Base-by-base conservation (phyloP, 345 rosid genomes). In the Populus nigra region DNA sequence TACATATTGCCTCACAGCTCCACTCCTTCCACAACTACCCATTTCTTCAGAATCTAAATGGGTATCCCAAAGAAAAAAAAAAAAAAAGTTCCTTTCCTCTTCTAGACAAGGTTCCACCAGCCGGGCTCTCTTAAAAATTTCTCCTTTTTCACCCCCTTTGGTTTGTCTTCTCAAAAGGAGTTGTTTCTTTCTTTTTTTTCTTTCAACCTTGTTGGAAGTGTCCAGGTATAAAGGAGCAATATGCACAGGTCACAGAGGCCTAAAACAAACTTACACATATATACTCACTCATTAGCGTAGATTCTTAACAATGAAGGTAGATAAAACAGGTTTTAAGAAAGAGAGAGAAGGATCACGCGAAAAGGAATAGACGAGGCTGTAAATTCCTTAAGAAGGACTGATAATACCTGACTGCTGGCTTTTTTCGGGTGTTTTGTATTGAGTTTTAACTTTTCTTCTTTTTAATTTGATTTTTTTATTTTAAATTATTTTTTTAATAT, bases 1-100 rank as follows among this genome's bases (percentile, higher is more conserved):
- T 79, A 92, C 78, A 80, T 96, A 93, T 27, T 91, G 96, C 76
- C 99, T 88, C 71, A 93, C 97, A n/a, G 90, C 84, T 13, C 94
- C 94, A 79, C 86, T 90, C 76, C 94, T 88, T 70, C 92, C 91
- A 76, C 93, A 89, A 73, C 85, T 88, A 61, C 90, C 97, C 97
- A 94, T 92, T 22, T 38, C 18, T 43, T 12, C 36, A 70, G 69
- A 78, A 72, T 41, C 82, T 70, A 74, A 75, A 68, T 65, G 80
- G 78, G 68, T 50, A 33, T 13, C 22, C n/a, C 39, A 39, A 68
- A 27, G 65, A 81, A 78, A 5, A 31, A 38, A 27, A 69, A 81
- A 78, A 5, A 31, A 38, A 20, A 76, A 65, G 63, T 59, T 22
- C 49, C 73, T 66, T 67, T 70, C 22, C 68, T 43, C 23, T 25